phyloP scores from a whole-genome alignment of 192 early-diverging fungal species.

The Geosiphon pyriformis region DNA sequence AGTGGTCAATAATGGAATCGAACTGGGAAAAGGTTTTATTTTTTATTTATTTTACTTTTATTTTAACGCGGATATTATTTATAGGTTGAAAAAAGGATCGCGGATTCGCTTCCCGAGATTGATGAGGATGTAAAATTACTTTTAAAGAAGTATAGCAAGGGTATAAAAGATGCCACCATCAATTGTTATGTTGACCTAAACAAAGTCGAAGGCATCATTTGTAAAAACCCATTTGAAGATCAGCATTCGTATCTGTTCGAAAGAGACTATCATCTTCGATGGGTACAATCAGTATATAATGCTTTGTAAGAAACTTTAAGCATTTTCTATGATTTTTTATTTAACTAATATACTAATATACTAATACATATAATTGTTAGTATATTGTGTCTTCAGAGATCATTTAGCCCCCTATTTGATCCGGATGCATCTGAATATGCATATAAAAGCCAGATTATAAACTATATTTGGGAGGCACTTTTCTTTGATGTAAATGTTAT shows the following conservation, averaged over 20 bases:
- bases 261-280: slow-evolving; percentile 20
- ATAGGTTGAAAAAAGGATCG: slow-evolving; percentile 23
- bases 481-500: slow-evolving; percentile 13
- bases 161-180: slow-evolving; percentile 24
- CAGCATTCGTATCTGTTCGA: slow-evolving; percentile 17
- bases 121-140: slow-evolving; percentile 18
- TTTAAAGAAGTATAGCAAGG: slow-evolving; percentile 20
- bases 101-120: slow-evolving; percentile 17
- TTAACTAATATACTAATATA: slow-evolving; percentile 6
- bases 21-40: slow-evolving; percentile 24
- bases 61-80: slow-evolving; percentile 17
- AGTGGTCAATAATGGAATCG: slow-evolving; percentile 21
- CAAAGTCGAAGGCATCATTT: slow-evolving; percentile 12
- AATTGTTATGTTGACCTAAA: slow-evolving; percentile 19
- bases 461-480: slow-evolving; percentile 22
- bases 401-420: slow-evolving; percentile 14
- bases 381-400: slow-evolving; percentile 23
- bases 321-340: slow-evolving; percentile 17
- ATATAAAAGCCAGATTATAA: slow-evolving; percentile 20
- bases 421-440: slow-evolving; percentile 20
- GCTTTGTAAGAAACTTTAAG: slow-evolving; percentile 21
- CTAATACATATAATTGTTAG: slow-evolving; percentile 23
- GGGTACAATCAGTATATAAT: slow-evolving; percentile 17
- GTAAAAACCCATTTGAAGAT: slow-evolving; percentile 22
- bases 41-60: slow-evolving; percentile 9